Evolutionary conservation across 495 filamentous ascomycete genomes (phyloP), one percentile per base, ranked within the genome.

Genomic region (Letharia columbiana): DNA sequence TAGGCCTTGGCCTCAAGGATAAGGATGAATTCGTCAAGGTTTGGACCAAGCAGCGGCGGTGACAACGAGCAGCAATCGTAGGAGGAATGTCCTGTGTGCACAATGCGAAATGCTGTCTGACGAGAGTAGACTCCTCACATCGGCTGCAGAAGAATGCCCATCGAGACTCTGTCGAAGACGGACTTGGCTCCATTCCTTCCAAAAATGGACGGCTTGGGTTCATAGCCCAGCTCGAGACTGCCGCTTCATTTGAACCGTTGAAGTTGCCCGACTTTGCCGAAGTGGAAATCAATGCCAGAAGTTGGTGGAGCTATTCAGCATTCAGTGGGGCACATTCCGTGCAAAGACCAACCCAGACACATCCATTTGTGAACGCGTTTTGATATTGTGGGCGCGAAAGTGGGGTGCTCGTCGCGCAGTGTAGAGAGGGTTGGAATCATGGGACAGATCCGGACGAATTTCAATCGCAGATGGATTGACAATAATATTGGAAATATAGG

Each of bases 21-120:
- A 99, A 99, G 79, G 77, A 81, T 65, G 85, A 83, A 18, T 98
- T 98, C 78, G 83, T 95, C 11, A 76, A 84, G 54, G 83, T 82
- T 61, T 92, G 83, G 88, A 78, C 69, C 40, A 81, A 75, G 71
- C 80, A 71, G 57, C 68, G 75, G 52, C 71, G 73, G 17, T 33
- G 31, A 56, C 31, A 2, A 20, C 33, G 17, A 57, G 33, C 54
- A 37, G 12, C 13, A 56, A 17, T 18, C 15, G 4, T 18, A 35
- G 28, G 52, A 18, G 12, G 23, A 17, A 33, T 17, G 15, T 17
- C 52, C 52, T 33, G 18, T 56, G 31, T 33, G 3, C 35, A 8
- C 17, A 8, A 4, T 17, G 7, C 6, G 10, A 20, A 17, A 35
- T 35, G 15, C 28, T 20, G 7, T 5, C 15, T 1, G 12, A 20